Evolutionary conservation across 2,329 filamentous ascomycete genomes (phyloP), one percentile per base, ranked within the genome.

Genomic region (Ceratocystis variospora): DNA sequence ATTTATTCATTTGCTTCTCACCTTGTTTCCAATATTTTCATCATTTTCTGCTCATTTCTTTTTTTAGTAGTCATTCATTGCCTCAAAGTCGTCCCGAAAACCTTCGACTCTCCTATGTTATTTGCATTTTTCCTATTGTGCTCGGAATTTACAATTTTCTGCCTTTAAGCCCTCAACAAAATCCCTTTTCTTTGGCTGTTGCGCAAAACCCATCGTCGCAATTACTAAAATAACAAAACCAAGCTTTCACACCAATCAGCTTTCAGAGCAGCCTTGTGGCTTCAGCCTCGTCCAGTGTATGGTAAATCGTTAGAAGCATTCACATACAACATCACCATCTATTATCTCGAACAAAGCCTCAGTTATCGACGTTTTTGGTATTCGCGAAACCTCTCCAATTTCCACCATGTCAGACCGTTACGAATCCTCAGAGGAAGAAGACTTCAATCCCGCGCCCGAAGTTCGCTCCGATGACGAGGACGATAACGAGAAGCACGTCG

Each of bases 401-500:
- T 17, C 25, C 44, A 64, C 22, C 22, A 68, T 68, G 66, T 68
- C 66, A 28, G 66, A 68, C 53, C 63, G 28, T 15, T 66, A 65
- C 72, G 80, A 84, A 71, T 83, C 86, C 68, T 86, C 83, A 68
- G 87, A 89, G 66, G 89, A 94, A 63, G 91, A 95, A 71, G 88
- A 93, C 74, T 96, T 96, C 81, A 96, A 96, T 75, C 92, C 91
- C 63, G 84, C 82, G 62, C 87, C 87, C 22, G 87, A 84, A 68
- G 84, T 90, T 67, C 73, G 84, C 44, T 94, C 89, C 2, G 89
- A 93, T 70, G 86, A 85, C 62, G 88, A 90, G 68, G 81, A 79
- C 33, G 62, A 66, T 31, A 25, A 53, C 53, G 88, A 61, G 45
- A 63, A 68, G 17, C 63, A 70, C 76, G 78, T 61, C 66, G 53